A percentile compares a stretch with the other conserved stretches of the same genome.
Evolutionary conservation across 202 grass and related monocot genomes (phyloP).

Genomic region (Cymbopogon flexuosus): DNA sequence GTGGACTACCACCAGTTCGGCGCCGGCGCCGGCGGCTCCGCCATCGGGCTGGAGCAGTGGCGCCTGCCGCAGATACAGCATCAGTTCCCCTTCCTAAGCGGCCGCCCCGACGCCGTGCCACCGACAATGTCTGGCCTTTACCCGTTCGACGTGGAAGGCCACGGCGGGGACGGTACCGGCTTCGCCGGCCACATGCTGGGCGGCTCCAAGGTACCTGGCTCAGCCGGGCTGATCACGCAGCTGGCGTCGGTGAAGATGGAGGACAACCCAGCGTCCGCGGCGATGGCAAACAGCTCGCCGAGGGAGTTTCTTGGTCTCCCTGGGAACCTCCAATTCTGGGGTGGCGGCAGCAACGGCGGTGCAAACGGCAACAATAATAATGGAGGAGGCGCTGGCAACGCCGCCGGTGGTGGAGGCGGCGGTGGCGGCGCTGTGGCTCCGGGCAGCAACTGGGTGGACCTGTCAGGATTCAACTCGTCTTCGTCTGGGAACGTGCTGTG

Average conservation of each 20-base stretch:
- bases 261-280: conserved; percentile 34
- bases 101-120: conserved; percentile 27
- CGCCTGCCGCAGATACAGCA: conserved; percentile 59
- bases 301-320: conserved; percentile 54
- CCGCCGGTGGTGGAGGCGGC: background rate
- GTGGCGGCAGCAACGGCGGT: conserved; percentile 20
- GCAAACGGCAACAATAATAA: conserved; percentile 6
- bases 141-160: conserved; percentile 38
- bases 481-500: conserved; percentile 68
- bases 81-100: conserved; percentile 54
- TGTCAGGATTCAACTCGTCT: conserved; percentile 64
- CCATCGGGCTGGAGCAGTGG: conserved; percentile 65
- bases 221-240: conserved; percentile 53
- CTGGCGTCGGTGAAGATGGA: conserved; percentile 78
- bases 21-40: conserved; percentile 4
- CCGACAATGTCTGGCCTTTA: conserved; percentile 48
- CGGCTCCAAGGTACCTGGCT: conserved; percentile 42
- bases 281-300: conserved; percentile 30
- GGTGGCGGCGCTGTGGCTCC: conserved; percentile 14
- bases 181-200: conserved; percentile 37
- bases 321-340: conserved; percentile 73
- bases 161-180: conserved; percentile 21
- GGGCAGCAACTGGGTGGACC: conserved; percentile 35
- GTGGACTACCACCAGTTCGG: conserved; percentile 63
- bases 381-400: background rate